Conservation (phyloP, 2,329 filamentous ascomycete species). For the Paecilomyces sp. region DNA sequence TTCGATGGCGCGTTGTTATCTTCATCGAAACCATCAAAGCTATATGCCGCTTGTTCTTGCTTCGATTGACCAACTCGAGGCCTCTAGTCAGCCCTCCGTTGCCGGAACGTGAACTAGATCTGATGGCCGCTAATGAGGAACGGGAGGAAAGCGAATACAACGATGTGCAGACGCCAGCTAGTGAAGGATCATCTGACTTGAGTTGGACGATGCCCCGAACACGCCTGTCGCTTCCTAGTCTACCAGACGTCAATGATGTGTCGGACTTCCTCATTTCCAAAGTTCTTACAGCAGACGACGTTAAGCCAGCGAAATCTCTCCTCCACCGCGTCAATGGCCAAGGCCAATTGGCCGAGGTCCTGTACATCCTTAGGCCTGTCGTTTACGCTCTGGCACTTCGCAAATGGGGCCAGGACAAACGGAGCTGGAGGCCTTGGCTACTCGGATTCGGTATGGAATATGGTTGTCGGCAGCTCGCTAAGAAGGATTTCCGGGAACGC, state of each 20-base stretch:
- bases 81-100: slow-evolving; percentile 77
- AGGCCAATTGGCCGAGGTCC: slow-evolving; percentile 77
- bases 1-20: slow-evolving; percentile 81
- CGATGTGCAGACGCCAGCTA: slow-evolving; percentile 38
- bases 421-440: slow-evolving; percentile 87
- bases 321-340: slow-evolving; percentile 67
- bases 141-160: slow-evolving; percentile 46
- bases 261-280: slow-evolving; percentile 81
- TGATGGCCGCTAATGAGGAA: slow-evolving; percentile 48
- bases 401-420: slow-evolving; percentile 61
- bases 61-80: slow-evolving; percentile 75
- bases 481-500: slow-evolving; percentile 55
- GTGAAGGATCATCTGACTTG: slow-evolving; percentile 34
- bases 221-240: slow-evolving; percentile 71
- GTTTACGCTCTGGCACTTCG: slow-evolving; percentile 80
- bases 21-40: slow-evolving; percentile 82
- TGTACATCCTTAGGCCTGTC: slow-evolving; percentile 85
- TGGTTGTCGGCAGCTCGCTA: slow-evolving; percentile 75
- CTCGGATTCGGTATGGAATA: slow-evolving; percentile 80
- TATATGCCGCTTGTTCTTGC: slow-evolving; percentile 68
- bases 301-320: slow-evolving; percentile 82
- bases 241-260: slow-evolving; percentile 76
- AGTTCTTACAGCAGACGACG: slow-evolving; percentile 90
- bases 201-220: slow-evolving; percentile 95
- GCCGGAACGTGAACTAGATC: slow-evolving; percentile 76